Conservation (phyloP, 2,329 filamentous ascomycete species). For the Ceratocystis smalleyi region DNA sequence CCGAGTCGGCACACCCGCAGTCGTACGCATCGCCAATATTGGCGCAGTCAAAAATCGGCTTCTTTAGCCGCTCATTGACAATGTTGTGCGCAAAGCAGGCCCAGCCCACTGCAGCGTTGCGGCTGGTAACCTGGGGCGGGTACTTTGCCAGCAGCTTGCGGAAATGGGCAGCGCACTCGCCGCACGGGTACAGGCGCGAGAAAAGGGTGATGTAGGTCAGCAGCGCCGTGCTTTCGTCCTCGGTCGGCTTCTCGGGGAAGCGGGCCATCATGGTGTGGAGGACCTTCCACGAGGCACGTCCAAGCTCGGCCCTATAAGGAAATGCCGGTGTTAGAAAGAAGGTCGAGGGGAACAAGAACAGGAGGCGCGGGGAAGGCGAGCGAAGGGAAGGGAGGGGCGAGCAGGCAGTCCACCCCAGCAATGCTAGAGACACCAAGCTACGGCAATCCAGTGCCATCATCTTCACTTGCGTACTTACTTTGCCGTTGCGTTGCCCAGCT, state of each 20-base stretch:
- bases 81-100: slow-evolving; percentile 53
- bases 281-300: slow-evolving; percentile 53
- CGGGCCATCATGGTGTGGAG: slow-evolving; percentile 56
- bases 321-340: not conserved
- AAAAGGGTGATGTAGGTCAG: slow-evolving; percentile 52
- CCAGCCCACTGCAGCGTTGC: slow-evolving; percentile 51
- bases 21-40: slow-evolving; percentile 58
- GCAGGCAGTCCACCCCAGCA: not conserved
- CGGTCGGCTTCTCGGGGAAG: slow-evolving; percentile 49
- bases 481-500: slow-evolving; percentile 65
- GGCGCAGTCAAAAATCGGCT: slow-evolving; percentile 48
- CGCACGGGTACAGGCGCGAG: slow-evolving; percentile 53
- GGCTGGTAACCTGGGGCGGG: slow-evolving; percentile 48
- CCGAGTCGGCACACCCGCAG: slow-evolving; percentile 54
- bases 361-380: not conserved
- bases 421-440: not conserved
- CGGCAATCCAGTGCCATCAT: not conserved
- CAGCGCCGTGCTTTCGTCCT: slow-evolving; percentile 46
- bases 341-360: slow-evolving; percentile 5
- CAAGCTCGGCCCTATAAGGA: slow-evolving; percentile 41
- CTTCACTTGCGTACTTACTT: slow-evolving; percentile 37
- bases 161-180: slow-evolving; percentile 55
- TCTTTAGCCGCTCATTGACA: slow-evolving; percentile 48
- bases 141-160: slow-evolving; percentile 44
- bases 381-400: not conserved